These are phyloP conservation scores for Backusella mclennaniae DNA, from an alignment of 192 early-diverging fungal genomes.

Conservation along the genomic window DNA sequence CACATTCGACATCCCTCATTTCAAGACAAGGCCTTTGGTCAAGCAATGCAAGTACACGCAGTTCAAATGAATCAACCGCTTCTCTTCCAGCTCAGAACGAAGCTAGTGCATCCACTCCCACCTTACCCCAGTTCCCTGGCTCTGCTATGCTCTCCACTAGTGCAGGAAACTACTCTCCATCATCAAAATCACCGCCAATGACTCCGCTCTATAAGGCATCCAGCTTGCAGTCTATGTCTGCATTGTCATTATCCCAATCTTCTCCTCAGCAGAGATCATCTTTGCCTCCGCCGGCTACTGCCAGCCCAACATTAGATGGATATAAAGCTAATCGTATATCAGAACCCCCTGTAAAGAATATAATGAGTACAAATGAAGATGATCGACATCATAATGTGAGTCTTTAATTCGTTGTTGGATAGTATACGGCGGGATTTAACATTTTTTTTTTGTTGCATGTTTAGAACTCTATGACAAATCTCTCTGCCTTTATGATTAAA, in stretches of 20 bases:
- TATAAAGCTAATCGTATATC: conserved; percentile 4
- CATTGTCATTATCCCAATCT: not conserved
- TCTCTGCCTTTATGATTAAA: conserved; percentile 29
- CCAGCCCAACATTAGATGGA: not conserved
- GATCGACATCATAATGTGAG: not conserved
- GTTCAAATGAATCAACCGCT: conserved; percentile 19
- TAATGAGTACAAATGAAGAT: not conserved
- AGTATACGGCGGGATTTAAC: not conserved
- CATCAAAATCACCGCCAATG: conserved; percentile 14
- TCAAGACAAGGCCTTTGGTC: conserved; percentile 19
- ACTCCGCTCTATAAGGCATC: not conserved
- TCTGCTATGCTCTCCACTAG: conserved; percentile 18
- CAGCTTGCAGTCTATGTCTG: not conserved
- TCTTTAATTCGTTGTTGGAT: not conserved
- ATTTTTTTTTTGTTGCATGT: not conserved
- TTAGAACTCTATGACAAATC: conserved; percentile 2
- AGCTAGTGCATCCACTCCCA: not conserved
- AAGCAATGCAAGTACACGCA: conserved; percentile 12
- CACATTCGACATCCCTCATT: conserved; percentile 14
- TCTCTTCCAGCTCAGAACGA: conserved; percentile 10
- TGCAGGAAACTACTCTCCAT: not conserved
- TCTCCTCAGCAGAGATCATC: conserved; percentile 8
- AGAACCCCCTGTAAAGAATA: not conserved
- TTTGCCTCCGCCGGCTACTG: not conserved
- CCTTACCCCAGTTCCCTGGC: conserved; percentile 23